Conservation (phyloP, 352 stramenopile genomes). For the Thraustochytrium aureum region DNA sequence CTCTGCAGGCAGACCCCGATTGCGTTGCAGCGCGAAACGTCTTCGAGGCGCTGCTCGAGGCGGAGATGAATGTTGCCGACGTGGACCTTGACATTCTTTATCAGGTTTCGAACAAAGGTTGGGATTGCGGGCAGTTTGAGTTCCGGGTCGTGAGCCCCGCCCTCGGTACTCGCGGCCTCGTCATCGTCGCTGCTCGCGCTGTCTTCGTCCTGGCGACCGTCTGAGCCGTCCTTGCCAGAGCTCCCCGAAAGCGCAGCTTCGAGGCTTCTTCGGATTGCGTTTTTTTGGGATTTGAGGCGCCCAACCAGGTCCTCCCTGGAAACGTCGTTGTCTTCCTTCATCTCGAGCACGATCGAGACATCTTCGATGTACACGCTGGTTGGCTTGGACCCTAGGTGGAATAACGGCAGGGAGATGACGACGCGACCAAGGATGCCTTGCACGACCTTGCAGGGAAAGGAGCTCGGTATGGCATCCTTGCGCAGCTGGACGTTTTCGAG, state of each 20-base stretch:
- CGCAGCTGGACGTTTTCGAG: conserved; percentile 50
- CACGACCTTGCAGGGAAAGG: conserved; percentile 40
- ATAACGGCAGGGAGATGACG: conserved; percentile 24
- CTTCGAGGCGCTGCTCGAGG: conserved; percentile 2
- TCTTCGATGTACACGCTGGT: conserved; percentile 39
- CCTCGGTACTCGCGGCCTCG: not conserved
- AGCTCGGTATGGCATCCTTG: conserved; percentile 35
- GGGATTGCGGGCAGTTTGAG: not conserved
- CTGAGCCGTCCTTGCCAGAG: not conserved
- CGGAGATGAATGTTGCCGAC: conserved; percentile 2
- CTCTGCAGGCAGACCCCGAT: conserved; percentile 36
- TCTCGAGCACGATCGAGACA: conserved; percentile 38
- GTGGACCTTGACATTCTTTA: not conserved
- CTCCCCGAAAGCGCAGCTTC: conserved; percentile 5
- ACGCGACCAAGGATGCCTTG: conserved; percentile 37
- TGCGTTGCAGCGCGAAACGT: conserved; percentile 19
- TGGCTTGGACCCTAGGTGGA: not conserved
- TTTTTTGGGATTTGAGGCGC: conserved; percentile 13
- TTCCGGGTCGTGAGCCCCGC: not conserved
- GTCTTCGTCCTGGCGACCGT: not conserved
- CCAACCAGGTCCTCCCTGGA: conserved; percentile 37
- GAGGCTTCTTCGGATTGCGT: not conserved
- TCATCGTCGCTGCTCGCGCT: not conserved
- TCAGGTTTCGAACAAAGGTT: conserved; percentile 21
- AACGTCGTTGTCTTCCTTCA: conserved; percentile 51